These are phyloP conservation scores for Tulasnella sp. DNA, from an alignment of 768 basidiomycete species.

Conservation along the genomic window DNA sequence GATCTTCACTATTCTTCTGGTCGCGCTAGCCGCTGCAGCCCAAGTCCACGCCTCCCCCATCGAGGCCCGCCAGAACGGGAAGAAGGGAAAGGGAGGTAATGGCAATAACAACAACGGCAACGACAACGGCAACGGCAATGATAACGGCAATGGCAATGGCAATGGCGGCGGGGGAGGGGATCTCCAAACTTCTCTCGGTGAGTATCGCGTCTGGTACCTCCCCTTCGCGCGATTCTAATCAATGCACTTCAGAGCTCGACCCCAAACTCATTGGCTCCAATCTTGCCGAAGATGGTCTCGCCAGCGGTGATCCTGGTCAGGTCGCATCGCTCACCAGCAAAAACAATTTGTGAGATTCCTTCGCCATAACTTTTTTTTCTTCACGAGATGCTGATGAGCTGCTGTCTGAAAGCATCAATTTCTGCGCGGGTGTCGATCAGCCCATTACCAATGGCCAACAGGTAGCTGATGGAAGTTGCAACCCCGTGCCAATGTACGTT, in stretches of 20 bases:
- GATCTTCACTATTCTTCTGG: background rate
- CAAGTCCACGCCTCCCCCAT: background rate
- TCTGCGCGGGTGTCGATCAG: conserved; percentile 23
- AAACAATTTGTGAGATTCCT: conserved; percentile 39
- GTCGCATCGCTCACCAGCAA: conserved; percentile 40
- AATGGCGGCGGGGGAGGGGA: background rate
- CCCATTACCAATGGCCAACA: conserved; percentile 47
- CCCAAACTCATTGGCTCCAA: background rate
- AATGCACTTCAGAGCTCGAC: conserved; percentile 6
- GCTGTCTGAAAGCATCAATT: background rate
- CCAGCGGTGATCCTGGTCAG: conserved; percentile 31
- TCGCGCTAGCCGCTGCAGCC: background rate
- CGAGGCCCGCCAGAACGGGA: background rate
- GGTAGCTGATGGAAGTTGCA: conserved; percentile 38
- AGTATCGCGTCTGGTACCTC: background rate
- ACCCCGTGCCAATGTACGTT: conserved; percentile 36
- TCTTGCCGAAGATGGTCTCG: background rate
- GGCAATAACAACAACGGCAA: too few species aligned
- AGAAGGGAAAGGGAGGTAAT: background rate
- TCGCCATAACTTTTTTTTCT: background rate
- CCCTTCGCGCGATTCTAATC: background rate
- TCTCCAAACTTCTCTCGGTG: conserved; percentile 4
- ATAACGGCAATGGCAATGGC: background rate
- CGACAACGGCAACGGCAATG: background rate
- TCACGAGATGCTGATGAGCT: background rate